phyloP scores from a whole-genome alignment of 768 basidiomycete species.

The Mycena amicta region DNA sequence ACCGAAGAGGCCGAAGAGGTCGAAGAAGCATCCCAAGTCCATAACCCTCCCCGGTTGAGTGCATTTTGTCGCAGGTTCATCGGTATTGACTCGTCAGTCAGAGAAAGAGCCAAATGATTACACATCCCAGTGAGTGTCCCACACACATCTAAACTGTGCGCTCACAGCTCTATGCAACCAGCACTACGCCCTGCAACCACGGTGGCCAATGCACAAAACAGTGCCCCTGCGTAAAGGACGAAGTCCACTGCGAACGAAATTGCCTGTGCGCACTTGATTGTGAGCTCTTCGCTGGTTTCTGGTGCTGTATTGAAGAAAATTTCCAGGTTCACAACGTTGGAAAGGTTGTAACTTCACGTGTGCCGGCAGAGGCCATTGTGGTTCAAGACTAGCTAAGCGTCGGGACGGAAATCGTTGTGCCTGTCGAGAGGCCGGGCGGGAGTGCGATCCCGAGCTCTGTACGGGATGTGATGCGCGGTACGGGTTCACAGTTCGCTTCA shows the following conservation, averaged over 20 bases:
- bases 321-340: not conserved
- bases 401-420: not conserved
- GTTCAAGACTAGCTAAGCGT: not conserved
- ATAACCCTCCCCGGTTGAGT: no score
- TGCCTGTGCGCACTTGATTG: not conserved
- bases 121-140: no score
- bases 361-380: not conserved
- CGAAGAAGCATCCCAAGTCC: no score
- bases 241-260: not conserved
- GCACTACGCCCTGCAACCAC: not conserved
- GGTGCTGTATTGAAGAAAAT: not conserved
- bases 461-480: not conserved
- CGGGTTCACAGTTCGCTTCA: no score
- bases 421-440: not conserved
- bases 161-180: no score
- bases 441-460: constrained; percentile 1
- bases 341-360: not conserved
- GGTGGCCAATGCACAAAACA: not conserved
- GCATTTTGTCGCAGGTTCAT: no score
- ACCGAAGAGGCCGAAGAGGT: no score
- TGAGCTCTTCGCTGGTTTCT: not conserved
- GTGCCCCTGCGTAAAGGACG: not conserved
- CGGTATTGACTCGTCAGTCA: no score
- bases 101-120: no score
- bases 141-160: no score